Conservation (phyloP, 208 protist genomes). For the Naegleria gruberi region DNA sequence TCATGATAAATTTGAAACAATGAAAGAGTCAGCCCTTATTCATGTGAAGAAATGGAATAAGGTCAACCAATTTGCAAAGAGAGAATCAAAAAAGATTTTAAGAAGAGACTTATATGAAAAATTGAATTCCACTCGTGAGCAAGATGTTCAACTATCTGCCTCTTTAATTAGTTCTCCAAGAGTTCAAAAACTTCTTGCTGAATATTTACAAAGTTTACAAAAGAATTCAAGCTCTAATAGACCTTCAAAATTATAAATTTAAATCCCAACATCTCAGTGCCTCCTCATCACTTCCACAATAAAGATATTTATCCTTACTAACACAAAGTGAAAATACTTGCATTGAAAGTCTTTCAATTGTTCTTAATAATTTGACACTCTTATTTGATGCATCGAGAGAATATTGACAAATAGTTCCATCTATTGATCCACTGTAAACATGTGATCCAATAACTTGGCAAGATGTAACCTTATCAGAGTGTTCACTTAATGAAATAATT, state of each 20-base stretch:
- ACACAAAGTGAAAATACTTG: not conserved
- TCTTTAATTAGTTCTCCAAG: not conserved
- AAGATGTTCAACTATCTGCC: not conserved
- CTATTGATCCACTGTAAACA: not conserved
- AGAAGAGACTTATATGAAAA: not conserved
- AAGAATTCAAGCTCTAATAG: not conserved
- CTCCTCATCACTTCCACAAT: not conserved
- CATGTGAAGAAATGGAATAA: not conserved
- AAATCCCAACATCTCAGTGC: not conserved
- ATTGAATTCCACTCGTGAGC: not conserved
- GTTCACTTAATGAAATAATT: not conserved
- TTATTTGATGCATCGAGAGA: not conserved
- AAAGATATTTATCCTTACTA: not conserved
- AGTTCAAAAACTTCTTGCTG: not conserved
- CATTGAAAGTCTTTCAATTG: not conserved
- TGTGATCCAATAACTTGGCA: not conserved
- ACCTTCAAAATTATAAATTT: not conserved
- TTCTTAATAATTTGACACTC: not conserved
- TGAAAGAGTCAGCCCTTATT: not conserved
- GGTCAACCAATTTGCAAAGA: not conserved
- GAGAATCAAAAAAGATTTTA: not conserved
- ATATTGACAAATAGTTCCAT: not conserved
- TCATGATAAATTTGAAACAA: not conserved
- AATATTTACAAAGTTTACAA: not conserved
- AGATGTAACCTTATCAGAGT: not conserved